Base-by-base conservation (phyloP, 768 basidiomycete genomes). In the Favolaschia claudopus region DNA sequence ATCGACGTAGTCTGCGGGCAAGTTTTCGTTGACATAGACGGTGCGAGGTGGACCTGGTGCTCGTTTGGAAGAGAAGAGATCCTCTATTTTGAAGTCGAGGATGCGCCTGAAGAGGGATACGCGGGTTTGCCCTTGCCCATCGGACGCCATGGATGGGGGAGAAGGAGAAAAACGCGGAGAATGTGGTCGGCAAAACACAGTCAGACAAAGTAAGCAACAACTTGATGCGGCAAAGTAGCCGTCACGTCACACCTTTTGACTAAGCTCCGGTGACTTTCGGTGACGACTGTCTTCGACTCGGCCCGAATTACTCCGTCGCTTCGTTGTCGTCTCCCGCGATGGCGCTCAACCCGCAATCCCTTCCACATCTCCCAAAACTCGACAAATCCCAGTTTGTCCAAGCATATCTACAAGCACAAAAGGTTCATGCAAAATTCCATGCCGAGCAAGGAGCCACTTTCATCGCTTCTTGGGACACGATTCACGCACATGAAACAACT, bases 391-490 rank as follows among this genome's bases (percentile, higher is more conserved):
- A 72, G 4, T 76, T 77, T 47, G 74, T 90, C 7, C 69, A 69
- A 5, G 70, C 76, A 1, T 90, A 84, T 66, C 62, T 89, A 5
- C 74, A 76, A 31, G 77, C 77, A 53, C 89, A 90, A 60, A 76
- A 62, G 29, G 62, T 72, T 2, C 80, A 84, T 62, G 58, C 77
- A 3, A 79, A 77, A 53, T 62, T 67, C 0, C 82, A 88, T 62
- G 79, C 77, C 5, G 61, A 67, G 4, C 79, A 85, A 62, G 82
- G 77, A 14, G 71, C 63, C 38, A 64, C 65, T 20, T 45, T 73
- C n/a, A 51, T 71, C 24, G 62, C 67, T 13, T 67, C 74, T 6
- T 79, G 78, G 79, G 39, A 58, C 33, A 6, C 15, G 48, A 15
- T 57, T 24, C 31, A n/a, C n/a, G n/a, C n/a, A n/a, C n/a, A n/a